A percentile compares a stretch with the other conserved stretches of the same genome.
Conservation (phyloP, 2,329 filamentous ascomycete genomes). For the Penicillium sp. region DNA sequence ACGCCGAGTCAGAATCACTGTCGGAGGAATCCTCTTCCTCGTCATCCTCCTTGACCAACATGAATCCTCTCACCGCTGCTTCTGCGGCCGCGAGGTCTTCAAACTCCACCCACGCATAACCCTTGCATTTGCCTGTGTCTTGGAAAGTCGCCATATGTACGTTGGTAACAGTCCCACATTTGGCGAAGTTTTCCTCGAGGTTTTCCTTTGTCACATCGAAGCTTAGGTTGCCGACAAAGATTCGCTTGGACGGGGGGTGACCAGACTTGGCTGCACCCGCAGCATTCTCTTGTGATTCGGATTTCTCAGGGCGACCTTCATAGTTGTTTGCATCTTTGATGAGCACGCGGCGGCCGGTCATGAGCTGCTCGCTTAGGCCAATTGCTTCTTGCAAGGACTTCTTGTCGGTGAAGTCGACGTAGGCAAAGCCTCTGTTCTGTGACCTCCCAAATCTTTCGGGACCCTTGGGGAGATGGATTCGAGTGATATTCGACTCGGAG, state of each 20-base stretch:
- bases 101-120: slow-evolving; percentile 91
- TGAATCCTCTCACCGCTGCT: slow-evolving; percentile 70
- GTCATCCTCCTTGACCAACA: slow-evolving; percentile 51
- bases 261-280: slow-evolving; percentile 29
- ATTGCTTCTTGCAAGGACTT: slow-evolving; percentile 68
- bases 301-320: slow-evolving; percentile 73
- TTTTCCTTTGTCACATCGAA: slow-evolving; percentile 76
- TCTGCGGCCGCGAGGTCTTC: slow-evolving; percentile 66
- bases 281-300: slow-evolving; percentile 34
- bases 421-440: slow-evolving; percentile 88
- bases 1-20: slow-evolving; percentile 32
- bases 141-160: slow-evolving; percentile 90
- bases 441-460: slow-evolving; percentile 46
- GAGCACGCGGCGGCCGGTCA: slow-evolving; percentile 68
- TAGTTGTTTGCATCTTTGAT: slow-evolving; percentile 91
- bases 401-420: slow-evolving; percentile 72
- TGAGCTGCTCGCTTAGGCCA: slow-evolving; percentile 72
- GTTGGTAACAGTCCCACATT: slow-evolving; percentile 73
- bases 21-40: slow-evolving; percentile 42
- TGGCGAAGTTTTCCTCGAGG: slow-evolving; percentile 68
- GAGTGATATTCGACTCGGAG: slow-evolving; percentile 63
- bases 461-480: slow-evolving; percentile 67
- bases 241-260: slow-evolving; percentile 63
- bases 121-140: slow-evolving; percentile 95
- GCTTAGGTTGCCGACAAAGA: slow-evolving; percentile 85